Conservation (phyloP, 805 yeast genomes). For the Starmerella apicola region DNA sequence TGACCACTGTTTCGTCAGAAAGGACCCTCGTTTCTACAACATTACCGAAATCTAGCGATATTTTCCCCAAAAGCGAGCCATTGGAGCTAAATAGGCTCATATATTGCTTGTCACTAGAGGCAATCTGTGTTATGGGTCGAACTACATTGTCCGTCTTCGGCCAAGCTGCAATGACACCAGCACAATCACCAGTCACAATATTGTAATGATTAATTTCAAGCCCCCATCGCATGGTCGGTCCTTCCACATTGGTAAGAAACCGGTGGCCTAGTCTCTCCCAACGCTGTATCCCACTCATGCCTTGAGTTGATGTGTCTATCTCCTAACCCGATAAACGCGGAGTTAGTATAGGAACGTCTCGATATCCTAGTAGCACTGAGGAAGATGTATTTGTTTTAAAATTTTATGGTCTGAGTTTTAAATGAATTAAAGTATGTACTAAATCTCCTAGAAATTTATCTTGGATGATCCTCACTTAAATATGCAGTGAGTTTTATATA, state of each 20-base stretch:
- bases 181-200: slow-evolving; percentile 40
- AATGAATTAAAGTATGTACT: too few species aligned
- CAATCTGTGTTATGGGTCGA: not conserved
- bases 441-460: too few species aligned
- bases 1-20: slow-evolving; percentile 40
- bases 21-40: slow-evolving; percentile 47
- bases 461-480: too few species aligned
- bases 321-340: too few species aligned
- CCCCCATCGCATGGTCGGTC: slow-evolving; percentile 45
- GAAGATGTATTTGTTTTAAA: too few species aligned
- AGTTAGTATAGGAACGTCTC: too few species aligned
- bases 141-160: not conserved
- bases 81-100: slow-evolving; percentile 25
- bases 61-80: slow-evolving; percentile 22
- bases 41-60: slow-evolving; percentile 35
- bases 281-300: slow-evolving; percentile 27
- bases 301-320: too few species aligned
- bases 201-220: slow-evolving; percentile 31
- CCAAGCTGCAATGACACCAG: slow-evolving; percentile 42
- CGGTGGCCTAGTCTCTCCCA: slow-evolving; percentile 75
- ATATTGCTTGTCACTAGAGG: slow-evolving; percentile 6
- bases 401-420: too few species aligned
- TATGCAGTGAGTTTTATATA: too few species aligned
- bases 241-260: slow-evolving; percentile 50
- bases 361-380: too few species aligned